phyloP scores from a whole-genome alignment of 768 basidiomycete genomes.

The Fomitopsis serialis region DNA sequence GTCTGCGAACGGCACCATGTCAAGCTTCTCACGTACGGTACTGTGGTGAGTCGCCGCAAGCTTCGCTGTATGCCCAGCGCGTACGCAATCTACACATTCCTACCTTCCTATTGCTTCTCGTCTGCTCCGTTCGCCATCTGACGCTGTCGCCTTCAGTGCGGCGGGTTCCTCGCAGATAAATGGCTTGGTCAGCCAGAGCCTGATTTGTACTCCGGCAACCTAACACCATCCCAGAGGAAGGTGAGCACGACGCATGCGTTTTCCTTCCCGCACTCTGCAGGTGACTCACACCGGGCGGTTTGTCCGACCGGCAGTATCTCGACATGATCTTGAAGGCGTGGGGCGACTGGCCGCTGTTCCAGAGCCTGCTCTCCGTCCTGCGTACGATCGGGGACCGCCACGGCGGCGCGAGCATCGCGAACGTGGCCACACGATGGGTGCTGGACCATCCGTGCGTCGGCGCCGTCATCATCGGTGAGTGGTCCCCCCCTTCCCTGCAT shows the following conservation, averaged over 20 bases:
- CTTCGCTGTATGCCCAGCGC: not conserved
- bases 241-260: conserved; percentile 29
- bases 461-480: conserved; percentile 70
- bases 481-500: not conserved
- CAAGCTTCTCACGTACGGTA: conserved; percentile 79
- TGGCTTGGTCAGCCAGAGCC: conserved; percentile 70
- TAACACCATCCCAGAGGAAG: conserved; percentile 84
- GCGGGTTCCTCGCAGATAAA: conserved; percentile 74
- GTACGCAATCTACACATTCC: not conserved
- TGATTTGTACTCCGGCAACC: conserved; percentile 56
- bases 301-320: conserved; percentile 49
- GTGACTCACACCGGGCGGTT: not conserved
- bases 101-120: not conserved
- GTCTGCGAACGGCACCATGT: conserved; percentile 69
- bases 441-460: conserved; percentile 74
- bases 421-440: conserved; percentile 79
- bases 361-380: conserved; percentile 53
- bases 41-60: conserved; percentile 47
- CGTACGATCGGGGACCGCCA: conserved; percentile 64
- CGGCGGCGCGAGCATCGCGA: conserved; percentile 62
- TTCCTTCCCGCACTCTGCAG: not conserved
- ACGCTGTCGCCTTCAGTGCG: conserved; percentile 46
- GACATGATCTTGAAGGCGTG: conserved; percentile 78
- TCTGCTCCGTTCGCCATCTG: not conserved
- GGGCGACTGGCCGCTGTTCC: conserved; percentile 77